Evolutionary conservation across 805 yeast genomes (phyloP).

Genomic region (Saturnispora sanitii): DNA sequence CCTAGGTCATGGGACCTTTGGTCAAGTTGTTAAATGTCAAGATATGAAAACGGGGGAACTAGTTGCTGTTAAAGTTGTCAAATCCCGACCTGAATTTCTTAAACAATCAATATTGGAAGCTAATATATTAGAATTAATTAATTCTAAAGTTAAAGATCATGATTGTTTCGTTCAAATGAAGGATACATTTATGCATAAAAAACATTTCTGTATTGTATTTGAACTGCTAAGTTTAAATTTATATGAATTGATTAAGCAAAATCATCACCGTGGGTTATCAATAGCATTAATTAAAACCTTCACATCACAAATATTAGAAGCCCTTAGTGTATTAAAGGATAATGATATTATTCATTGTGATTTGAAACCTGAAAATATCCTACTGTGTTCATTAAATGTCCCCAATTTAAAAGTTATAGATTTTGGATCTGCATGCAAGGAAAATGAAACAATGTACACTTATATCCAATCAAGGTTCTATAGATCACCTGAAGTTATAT

Average conservation of each 20-base stretch:
- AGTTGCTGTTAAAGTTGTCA: constrained; percentile 90
- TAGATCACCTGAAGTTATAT: constrained; percentile 84
- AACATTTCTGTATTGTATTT: constrained; percentile 87
- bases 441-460: constrained; percentile 78
- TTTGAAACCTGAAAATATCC: constrained; percentile 89
- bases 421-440: constrained; percentile 93
- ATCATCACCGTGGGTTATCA: constrained; percentile 83
- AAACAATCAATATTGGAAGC: constrained; percentile 92
- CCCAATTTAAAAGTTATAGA: constrained; percentile 90
- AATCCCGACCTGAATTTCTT: constrained; percentile 81
- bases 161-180: constrained; percentile 68
- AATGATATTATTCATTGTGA: constrained; percentile 91
- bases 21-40: constrained; percentile 95
- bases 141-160: constrained; percentile 55
- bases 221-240: constrained; percentile 81
- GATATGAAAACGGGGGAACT: constrained; percentile 64
- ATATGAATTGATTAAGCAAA: constrained; percentile 85
- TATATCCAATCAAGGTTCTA: constrained; percentile 95
- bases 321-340: constrained; percentile 70
- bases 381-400: constrained; percentile 67
- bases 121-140: constrained; percentile 70
- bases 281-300: constrained; percentile 71
- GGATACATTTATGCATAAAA: constrained; percentile 86
- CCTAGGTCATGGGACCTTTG: constrained; percentile 95
- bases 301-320: constrained; percentile 71